Evolutionary conservation across 148 eudicot species (phyloP).

Genomic region (Amaranthus palmeri): DNA sequence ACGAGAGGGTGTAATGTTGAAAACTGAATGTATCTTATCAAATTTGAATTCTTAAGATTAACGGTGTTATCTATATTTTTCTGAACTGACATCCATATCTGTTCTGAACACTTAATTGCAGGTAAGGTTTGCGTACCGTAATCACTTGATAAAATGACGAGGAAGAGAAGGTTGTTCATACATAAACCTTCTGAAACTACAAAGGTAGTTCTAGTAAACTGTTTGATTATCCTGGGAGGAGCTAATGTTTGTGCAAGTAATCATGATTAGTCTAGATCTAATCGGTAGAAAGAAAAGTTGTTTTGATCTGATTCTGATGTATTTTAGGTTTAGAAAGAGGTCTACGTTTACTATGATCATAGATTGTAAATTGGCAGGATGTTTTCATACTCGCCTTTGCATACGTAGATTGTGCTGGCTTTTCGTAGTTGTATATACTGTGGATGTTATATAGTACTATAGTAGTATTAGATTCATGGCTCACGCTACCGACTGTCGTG

Average conservation of each 20-base stretch:
- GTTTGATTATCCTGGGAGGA: not conserved
- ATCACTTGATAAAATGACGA: not conserved
- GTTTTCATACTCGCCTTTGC: not conserved
- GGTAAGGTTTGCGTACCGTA: slow-evolving; percentile 17
- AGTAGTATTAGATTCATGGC: no score
- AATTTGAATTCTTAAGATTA: not conserved
- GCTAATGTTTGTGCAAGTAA: not conserved
- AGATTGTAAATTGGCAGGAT: not conserved
- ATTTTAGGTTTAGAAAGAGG: not conserved
- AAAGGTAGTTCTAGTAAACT: not conserved
- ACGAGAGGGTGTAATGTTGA: not conserved
- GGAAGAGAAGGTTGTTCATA: slow-evolving; percentile 2
- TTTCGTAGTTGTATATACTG: not conserved
- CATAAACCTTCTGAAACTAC: slow-evolving; percentile 2
- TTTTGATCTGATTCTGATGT: not conserved
- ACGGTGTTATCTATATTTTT: not conserved
- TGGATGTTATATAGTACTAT: not conserved
- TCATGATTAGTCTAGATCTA: slow-evolving; percentile 13
- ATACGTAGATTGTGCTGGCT: not conserved
- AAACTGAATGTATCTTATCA: not conserved
- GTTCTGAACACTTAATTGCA: slow-evolving; percentile 10
- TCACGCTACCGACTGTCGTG: no score
- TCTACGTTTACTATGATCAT: not conserved
- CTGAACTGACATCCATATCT: not conserved
- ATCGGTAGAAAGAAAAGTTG: not conserved